A percentile compares a stretch with the other conserved stretches of the same genome.
phyloP scores from a whole-genome alignment of 108 stramenopile species.

The Cyclotella distinguenda region DNA sequence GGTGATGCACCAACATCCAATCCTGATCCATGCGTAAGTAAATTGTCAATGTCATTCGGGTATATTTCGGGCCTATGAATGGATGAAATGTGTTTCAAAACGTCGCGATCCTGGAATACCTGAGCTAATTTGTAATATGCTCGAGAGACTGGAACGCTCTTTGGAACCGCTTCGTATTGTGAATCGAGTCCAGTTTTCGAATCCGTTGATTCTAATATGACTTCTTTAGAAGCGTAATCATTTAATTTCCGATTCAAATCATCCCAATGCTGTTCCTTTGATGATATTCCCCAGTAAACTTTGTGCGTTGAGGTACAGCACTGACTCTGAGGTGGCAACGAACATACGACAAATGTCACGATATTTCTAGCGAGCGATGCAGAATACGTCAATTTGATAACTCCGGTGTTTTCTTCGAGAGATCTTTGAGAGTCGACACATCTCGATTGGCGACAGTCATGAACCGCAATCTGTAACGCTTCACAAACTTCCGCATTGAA shows the following conservation, averaged over 20 bases:
- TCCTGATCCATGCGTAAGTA: slow-evolving; percentile 37
- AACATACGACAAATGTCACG: slow-evolving; percentile 10
- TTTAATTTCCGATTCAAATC: slow-evolving; percentile 46
- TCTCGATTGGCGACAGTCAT: background rate
- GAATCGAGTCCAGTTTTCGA: slow-evolving; percentile 27
- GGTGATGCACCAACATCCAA: slow-evolving; percentile 64
- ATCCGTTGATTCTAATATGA: slow-evolving; percentile 30
- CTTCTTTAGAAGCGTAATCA: slow-evolving; percentile 48
- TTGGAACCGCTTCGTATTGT: background rate
- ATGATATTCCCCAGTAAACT: slow-evolving; percentile 42
- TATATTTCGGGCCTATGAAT: slow-evolving; percentile 3
- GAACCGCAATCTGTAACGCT: slow-evolving; percentile 7
- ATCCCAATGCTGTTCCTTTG: slow-evolving; percentile 23
- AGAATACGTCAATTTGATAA: slow-evolving; percentile 38
- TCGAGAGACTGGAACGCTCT: slow-evolving; percentile 47
- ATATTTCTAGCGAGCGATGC: slow-evolving; percentile 22
- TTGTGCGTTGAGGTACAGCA: background rate
- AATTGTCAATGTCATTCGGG: background rate
- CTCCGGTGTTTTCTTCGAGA: background rate
- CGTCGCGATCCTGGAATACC: slow-evolving; percentile 34
- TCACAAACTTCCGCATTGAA: slow-evolving; percentile 29
- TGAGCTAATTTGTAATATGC: slow-evolving; percentile 61
- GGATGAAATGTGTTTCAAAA: slow-evolving; percentile 14
- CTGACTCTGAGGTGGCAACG: background rate
- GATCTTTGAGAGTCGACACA: background rate